These are phyloP conservation scores for Aspergillus aculeatinus DNA, from an alignment of 2,329 filamentous ascomycete species.

Conservation along the genomic window DNA sequence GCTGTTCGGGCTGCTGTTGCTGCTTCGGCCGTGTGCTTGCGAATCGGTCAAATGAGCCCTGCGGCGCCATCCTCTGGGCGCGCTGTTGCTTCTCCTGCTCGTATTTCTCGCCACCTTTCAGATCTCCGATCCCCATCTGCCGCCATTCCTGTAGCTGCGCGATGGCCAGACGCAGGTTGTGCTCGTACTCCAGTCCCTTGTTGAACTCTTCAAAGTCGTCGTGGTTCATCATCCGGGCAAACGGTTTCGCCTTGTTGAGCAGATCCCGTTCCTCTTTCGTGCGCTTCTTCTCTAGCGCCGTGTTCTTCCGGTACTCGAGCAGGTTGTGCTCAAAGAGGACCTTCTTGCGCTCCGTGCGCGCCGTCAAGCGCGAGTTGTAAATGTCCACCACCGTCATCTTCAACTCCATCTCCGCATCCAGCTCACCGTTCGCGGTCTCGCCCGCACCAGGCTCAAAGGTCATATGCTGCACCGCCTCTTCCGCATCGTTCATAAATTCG, in stretches of 20 bases:
- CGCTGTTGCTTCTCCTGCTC: slow-evolving; percentile 82
- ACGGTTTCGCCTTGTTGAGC: slow-evolving; percentile 90
- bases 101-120: slow-evolving; percentile 86
- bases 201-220: slow-evolving; percentile 85
- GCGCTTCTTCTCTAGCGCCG: slow-evolving; percentile 84
- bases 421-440: slow-evolving; percentile 79
- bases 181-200: slow-evolving; percentile 82
- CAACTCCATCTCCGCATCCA: slow-evolving; percentile 94
- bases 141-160: slow-evolving; percentile 92
- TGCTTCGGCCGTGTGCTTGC: slow-evolving; percentile 71
- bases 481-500: slow-evolving; percentile 95
- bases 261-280: slow-evolving; percentile 94
- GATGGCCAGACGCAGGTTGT: slow-evolving; percentile 88
- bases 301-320: slow-evolving; percentile 90
- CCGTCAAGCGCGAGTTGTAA: slow-evolving; percentile 88
- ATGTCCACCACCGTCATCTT: slow-evolving; percentile 99
- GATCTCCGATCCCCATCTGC: slow-evolving; percentile 75
- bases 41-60: slow-evolving; percentile 83
- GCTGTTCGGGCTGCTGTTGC: slow-evolving; percentile 67
- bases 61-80: slow-evolving; percentile 63
- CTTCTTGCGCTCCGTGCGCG: slow-evolving; percentile 90
- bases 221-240: slow-evolving; percentile 94
- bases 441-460: slow-evolving; percentile 96
- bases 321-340: slow-evolving; percentile 94
- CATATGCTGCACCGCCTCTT: slow-evolving; percentile 98